Percentiles rank a stretch among this genome's conserved stretches.
Evolutionary conservation across 2,329 filamentous ascomycete species (phyloP).

Genomic region (Pseudonectria buxi): DNA sequence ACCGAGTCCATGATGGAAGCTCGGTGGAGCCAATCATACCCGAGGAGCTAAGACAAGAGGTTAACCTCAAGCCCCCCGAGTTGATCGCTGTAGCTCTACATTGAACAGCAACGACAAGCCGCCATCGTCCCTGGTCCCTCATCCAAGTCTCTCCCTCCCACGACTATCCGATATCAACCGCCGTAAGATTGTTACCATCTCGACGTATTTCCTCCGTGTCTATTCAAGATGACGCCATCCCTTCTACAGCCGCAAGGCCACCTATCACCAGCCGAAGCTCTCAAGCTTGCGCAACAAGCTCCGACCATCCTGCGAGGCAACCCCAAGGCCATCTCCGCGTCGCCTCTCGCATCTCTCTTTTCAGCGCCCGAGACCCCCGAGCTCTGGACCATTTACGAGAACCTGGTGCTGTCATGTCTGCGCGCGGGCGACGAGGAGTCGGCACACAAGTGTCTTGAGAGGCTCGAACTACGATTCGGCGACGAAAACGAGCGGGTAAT

Average conservation of each 20-base stretch:
- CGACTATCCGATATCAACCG: neutral
- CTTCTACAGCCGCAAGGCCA: constrained; percentile 51
- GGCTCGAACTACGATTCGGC: constrained; percentile 75
- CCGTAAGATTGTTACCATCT: too few species aligned
- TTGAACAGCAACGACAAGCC: constrained; percentile 4
- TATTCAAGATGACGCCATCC: constrained; percentile 40
- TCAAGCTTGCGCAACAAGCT: constrained; percentile 55
- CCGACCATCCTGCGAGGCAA: constrained; percentile 48
- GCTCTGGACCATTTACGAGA: constrained; percentile 80
- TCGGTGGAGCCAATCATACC: constrained; percentile 16
- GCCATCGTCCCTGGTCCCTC: neutral
- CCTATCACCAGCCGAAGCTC: constrained; percentile 48
- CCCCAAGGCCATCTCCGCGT: constrained; percentile 48
- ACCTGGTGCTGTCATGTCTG: constrained; percentile 76
- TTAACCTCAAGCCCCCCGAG: constrained; percentile 14
- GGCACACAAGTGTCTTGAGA: constrained; percentile 67
- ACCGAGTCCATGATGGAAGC: constrained; percentile 3
- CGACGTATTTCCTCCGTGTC: neutral
- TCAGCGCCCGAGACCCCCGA: constrained; percentile 64
- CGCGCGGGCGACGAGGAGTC: constrained; percentile 75
- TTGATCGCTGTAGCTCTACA: constrained; percentile 12
- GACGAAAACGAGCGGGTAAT: constrained; percentile 77
- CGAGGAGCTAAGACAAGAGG: neutral
- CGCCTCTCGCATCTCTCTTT: constrained; percentile 46
- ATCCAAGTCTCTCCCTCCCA: neutral